Evolutionary conservation across 306 rosid species (phyloP).

Genomic region (Sphenostylis stenocarpa): DNA sequence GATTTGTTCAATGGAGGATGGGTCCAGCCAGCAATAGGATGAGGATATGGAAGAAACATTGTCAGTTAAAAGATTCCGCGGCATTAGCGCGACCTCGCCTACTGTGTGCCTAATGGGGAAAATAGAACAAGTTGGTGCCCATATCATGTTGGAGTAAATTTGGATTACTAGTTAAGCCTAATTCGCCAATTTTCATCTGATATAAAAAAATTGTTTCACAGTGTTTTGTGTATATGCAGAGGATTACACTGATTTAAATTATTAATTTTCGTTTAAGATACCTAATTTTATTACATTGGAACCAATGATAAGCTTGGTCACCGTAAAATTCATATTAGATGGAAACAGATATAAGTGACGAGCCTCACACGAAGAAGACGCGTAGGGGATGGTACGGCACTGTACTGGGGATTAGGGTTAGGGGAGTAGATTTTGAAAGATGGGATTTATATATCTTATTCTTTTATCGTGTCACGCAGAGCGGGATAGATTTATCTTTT

Average conservation of each 20-base stretch:
- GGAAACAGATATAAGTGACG: background rate
- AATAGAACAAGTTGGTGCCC: background rate
- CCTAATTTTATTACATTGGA: no score
- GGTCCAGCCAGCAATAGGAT: no score
- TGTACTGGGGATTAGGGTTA: background rate
- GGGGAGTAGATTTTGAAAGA: background rate
- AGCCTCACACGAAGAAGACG: background rate
- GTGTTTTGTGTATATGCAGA: background rate
- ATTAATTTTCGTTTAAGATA: no score
- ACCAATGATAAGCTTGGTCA: no score
- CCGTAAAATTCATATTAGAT: background rate
- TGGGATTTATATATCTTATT: background rate
- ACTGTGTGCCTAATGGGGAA: background rate
- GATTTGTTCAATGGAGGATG: background rate
- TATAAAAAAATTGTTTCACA: background rate
- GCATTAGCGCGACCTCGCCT: background rate
- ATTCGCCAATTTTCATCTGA: background rate
- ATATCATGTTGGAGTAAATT: background rate
- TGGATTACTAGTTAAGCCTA: background rate
- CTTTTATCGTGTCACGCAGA: no score
- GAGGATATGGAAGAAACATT: slow-evolving; percentile 19
- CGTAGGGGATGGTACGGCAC: no score
- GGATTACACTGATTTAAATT: background rate
- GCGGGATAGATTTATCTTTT: no score
- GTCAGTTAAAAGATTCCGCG: slow-evolving; percentile 30